Percentiles rank a stretch among this genome's conserved stretches.
These are phyloP conservation scores for Mucor velutinosus DNA, from an alignment of 371 early-diverging fungal species.

Conservation along the genomic window DNA sequence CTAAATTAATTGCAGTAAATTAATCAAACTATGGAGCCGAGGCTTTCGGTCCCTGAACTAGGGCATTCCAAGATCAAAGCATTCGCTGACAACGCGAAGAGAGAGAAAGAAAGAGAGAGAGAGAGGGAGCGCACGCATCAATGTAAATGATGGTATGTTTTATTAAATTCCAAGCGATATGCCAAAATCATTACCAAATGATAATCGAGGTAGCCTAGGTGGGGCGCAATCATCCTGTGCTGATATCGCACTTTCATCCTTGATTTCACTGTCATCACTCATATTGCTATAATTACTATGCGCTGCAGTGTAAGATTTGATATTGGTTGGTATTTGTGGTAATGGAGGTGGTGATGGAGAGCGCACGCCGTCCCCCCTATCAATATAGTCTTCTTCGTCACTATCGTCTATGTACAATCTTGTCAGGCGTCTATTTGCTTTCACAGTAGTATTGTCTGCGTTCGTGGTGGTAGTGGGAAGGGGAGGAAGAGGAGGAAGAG, in stretches of 20 bases:
- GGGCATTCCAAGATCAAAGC: too few species aligned
- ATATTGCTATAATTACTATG: background rate
- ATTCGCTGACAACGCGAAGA: too few species aligned
- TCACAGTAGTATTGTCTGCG: background rate
- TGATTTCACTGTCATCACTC: background rate
- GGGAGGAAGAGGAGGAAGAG: background rate
- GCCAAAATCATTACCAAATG: conserved; percentile 30
- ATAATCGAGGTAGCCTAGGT: conserved; percentile 27
- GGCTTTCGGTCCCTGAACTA: too few species aligned
- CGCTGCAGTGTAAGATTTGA: background rate
- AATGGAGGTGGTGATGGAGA: conserved; percentile 20
- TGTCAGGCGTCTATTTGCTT: conserved; percentile 22
- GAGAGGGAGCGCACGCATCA: too few species aligned
- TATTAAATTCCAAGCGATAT: conserved; percentile 20
- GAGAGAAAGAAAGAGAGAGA: too few species aligned
- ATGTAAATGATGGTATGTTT: background rate
- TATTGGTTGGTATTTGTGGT: background rate
- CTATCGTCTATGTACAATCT: conserved; percentile 28
- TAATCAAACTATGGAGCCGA: too few species aligned
- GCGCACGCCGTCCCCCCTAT: background rate
- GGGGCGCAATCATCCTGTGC: conserved; percentile 11
- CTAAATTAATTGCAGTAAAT: too few species aligned
- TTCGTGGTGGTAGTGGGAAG: background rate
- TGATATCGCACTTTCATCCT: background rate
- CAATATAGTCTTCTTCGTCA: conserved; percentile 22